Percentiles rank a stretch among this genome's conserved stretches.
These are phyloP conservation scores for Phaeosphaeriaceae sp. DNA, from an alignment of 2,329 filamentous ascomycete species.

Conservation along the genomic window DNA sequence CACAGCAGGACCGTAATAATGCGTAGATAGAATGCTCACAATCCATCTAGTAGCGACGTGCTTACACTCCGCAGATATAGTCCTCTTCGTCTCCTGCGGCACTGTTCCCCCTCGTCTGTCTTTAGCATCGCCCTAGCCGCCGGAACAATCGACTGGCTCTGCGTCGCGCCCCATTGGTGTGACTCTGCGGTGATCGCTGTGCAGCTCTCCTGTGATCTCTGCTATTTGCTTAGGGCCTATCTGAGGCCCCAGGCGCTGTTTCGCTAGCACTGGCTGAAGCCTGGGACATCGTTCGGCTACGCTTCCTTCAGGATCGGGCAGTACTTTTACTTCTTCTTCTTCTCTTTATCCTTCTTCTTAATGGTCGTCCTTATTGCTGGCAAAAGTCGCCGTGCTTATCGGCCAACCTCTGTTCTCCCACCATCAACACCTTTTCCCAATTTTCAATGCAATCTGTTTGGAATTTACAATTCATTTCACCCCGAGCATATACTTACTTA, in stretches of 20 bases:
- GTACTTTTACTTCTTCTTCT: too few species aligned
- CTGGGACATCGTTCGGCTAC: too few species aligned
- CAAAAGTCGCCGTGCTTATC: too few species aligned
- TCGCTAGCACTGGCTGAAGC: constrained; percentile 10
- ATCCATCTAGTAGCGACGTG: not conserved
- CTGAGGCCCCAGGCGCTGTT: constrained; percentile 18
- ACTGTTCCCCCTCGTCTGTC: constrained; percentile 11
- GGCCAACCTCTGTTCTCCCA: too few species aligned
- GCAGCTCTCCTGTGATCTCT: constrained; percentile 31
- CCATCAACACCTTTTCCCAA: too few species aligned
- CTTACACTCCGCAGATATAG: constrained; percentile 17
- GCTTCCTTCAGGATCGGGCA: too few species aligned
- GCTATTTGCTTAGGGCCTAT: constrained; percentile 21
- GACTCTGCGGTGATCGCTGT: constrained; percentile 17
- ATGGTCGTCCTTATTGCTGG: too few species aligned
- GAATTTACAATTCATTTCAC: too few species aligned
- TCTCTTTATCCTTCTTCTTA: too few species aligned
- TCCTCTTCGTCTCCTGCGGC: too few species aligned
- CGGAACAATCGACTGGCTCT: constrained; percentile 19
- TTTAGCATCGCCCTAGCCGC: constrained; percentile 32
- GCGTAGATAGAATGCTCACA: not conserved
- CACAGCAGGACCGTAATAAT: constrained; percentile 7
- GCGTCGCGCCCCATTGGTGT: constrained; percentile 30
- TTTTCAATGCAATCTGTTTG: too few species aligned
- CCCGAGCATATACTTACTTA: too few species aligned